These are phyloP conservation scores for Cystoderma amianthinum DNA, from an alignment of 768 basidiomycete genomes.

Conservation along the genomic window DNA sequence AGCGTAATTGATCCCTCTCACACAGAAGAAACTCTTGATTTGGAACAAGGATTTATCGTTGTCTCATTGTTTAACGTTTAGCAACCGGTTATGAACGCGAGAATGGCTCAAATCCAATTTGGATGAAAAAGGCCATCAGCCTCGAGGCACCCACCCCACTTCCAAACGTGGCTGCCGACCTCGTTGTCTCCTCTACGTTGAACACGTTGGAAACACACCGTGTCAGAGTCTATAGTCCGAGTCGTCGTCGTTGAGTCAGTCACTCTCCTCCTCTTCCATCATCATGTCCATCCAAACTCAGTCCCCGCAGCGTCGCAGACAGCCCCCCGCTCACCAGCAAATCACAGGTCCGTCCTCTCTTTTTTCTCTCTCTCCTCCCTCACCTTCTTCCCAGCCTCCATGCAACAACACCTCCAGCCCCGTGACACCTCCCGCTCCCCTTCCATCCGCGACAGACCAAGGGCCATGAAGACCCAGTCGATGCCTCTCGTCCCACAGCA, in stretches of 20 bases:
- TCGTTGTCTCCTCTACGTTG: conserved; percentile 41
- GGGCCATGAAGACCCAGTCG: conserved; percentile 52
- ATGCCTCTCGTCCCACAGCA: conserved; percentile 57
- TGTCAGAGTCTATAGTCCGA: conserved; percentile 26
- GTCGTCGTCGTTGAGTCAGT: conserved; percentile 10
- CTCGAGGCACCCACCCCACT: conserved; percentile 34
- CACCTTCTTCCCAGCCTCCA: too few relatives aligned
- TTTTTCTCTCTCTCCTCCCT: conserved; percentile 11
- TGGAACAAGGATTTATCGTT: too few relatives aligned
- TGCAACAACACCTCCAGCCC: conserved; percentile 26
- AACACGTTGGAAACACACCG: conserved; percentile 69
- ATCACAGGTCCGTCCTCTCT: conserved; percentile 37
- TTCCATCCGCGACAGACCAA: conserved; percentile 39
- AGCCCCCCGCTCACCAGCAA: conserved; percentile 37
- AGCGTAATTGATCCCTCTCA: too few relatives aligned
- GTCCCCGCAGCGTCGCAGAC: conserved; percentile 53
- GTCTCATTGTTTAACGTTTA: too few relatives aligned
- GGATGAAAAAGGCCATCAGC: too few relatives aligned
- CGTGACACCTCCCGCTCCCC: conserved; percentile 47
- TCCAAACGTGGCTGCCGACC: conserved; percentile 54
- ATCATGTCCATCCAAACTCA: conserved; percentile 31
- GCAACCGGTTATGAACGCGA: too few relatives aligned
- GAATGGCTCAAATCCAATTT: too few relatives aligned
- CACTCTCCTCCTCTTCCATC: conserved; percentile 13
- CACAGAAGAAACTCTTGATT: too few relatives aligned